Percentiles rank a stretch among this genome's conserved stretches.
Conservation (phyloP, 306 rosid species). For the Begonia fuchsioides region DNA sequence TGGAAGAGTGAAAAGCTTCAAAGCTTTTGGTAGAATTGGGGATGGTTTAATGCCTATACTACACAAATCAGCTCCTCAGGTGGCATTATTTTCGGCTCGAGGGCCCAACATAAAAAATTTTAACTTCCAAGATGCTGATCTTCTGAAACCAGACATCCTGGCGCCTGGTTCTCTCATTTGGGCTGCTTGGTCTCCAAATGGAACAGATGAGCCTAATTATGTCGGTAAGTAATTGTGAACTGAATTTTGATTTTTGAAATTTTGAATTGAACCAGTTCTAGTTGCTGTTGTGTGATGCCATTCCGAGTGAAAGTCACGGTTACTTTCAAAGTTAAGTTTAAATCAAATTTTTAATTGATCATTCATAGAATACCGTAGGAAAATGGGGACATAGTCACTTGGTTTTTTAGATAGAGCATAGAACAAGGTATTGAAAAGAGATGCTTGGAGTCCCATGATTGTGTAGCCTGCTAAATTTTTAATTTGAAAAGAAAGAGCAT, state of each 20-base stretch:
- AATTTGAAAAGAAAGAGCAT: too few relatives aligned
- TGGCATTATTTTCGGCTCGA: slow-evolving; percentile 91
- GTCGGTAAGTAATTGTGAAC: slow-evolving; percentile 55
- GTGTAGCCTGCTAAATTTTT: too few relatives aligned
- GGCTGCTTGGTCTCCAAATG: slow-evolving; percentile 95
- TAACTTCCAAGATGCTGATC: slow-evolving; percentile 64
- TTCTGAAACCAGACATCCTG: slow-evolving; percentile 81
- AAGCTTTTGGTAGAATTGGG: slow-evolving; percentile 69
- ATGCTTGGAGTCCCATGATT: too few relatives aligned
- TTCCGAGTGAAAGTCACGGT: too few relatives aligned
- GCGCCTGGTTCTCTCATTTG: slow-evolving; percentile 92
- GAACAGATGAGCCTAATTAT: slow-evolving; percentile 75
- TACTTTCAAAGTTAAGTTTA: too few relatives aligned
- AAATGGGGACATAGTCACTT: too few relatives aligned
- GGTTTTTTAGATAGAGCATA: too few relatives aligned
- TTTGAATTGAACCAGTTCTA: neutral
- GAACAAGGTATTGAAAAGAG: too few relatives aligned
- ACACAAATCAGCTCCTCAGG: slow-evolving; percentile 71
- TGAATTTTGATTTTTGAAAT: slow-evolving; percentile 30
- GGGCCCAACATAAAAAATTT: slow-evolving; percentile 90
- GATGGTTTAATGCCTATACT: slow-evolving; percentile 84
- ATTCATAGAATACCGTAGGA: too few relatives aligned
- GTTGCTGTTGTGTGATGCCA: neutral
- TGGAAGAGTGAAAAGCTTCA: slow-evolving; percentile 81
- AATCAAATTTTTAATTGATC: too few relatives aligned